Evolutionary conservation across 2,329 filamentous ascomycete species (phyloP), one percentile per base, ranked within the genome.

Genomic region (Xylaria sp.): DNA sequence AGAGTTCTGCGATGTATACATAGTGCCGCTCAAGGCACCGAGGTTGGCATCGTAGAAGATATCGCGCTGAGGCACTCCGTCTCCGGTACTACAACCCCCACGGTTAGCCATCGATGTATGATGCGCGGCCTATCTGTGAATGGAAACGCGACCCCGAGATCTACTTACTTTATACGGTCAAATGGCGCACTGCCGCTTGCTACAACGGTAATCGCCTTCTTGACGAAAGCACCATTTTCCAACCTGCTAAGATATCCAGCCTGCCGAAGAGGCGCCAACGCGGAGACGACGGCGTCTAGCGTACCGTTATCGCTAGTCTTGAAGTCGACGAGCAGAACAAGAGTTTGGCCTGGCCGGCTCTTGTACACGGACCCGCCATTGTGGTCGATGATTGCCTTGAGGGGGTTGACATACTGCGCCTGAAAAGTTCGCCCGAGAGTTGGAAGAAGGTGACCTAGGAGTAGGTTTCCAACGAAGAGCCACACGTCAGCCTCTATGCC

Each of bases 401-500:
- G 62, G 9, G 72, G 70, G n/a, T 71, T 61, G 33, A 70, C 63
- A 46, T 73, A 73, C 52, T 73, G 72, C 31, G 57, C 61, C n/a
- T 45, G 37, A 43, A 74, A 43, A 3, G 72, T 73, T 14, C 71
- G 64, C 2, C 71, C 72, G 2, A 53, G 46, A 3, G 62, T 66
- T 5, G 71, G 71, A 9, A 64, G 47, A n/a, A 59, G 46, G 33
- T 73, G 72, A 2, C 72, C 72, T 47, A 74, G 67, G 14, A 67
- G 60, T n/a, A 73, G 59, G 17, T 70, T 68, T 37, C 69, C 70
- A 11, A 14, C n/a, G 12, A 60, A 43, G 38, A 66, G 66, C 61
- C 66, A 73, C 42, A 73, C 71, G 49, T 74, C 72, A 11, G 70
- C 72, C 52, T 74, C 72, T 45, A 71, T 65, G 6, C 71, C 59